Evolutionary conservation across 1,284 basidiomycete species (phyloP), one percentile per base, ranked within the genome.

Genomic region (Irpex sp.): DNA sequence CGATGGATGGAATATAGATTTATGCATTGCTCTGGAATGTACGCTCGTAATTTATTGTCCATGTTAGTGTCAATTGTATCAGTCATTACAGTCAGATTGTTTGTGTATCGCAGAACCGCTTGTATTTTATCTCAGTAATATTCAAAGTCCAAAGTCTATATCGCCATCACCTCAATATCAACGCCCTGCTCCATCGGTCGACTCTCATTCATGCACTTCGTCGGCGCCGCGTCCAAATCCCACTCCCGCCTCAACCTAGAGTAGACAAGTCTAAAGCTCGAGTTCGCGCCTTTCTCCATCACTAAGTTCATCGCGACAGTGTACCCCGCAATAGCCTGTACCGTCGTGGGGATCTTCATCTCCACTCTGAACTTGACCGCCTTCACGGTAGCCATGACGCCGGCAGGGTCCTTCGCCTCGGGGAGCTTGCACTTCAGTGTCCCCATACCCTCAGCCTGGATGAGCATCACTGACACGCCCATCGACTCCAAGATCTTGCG

Each of bases 251-350:
- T 81, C 66, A 97, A 71, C 53, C 85, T 79, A 64, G 82, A 85
- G 71, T 87, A 92, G 43, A 95, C 79, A 60, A 85, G 80, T 73
- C 87, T 90, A 78, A 97, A 94, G 46, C 84, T 90, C 47, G 90
- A 89, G 61, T 87, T 76, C 9, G 93, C 87, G 0, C 95, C 95
- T 74, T 90, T 94, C 78, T 97, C 95, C 69, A 94, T 89, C 13
- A 93, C 81, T 63, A 96, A 74, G 9, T 83, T 80, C 70, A 96
- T 74, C 54, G 80, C 81, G 4, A 90, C 86, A 59, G 79, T 75
- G 66, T 80, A 83, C 2, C 82, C 82, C 15, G 80, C 79, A 46
- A 76, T 76, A 54, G 74, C 72, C 61, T 84, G 81, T 6, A 79
- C 77, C 65, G 73, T 75, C 50, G 70, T 77, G 39, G 80, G 74